A percentile compares a stretch with the other conserved stretches of the same genome.
Evolutionary conservation across 106 monocot genomes (phyloP).

Genomic region (Narthecium ossifragum): DNA sequence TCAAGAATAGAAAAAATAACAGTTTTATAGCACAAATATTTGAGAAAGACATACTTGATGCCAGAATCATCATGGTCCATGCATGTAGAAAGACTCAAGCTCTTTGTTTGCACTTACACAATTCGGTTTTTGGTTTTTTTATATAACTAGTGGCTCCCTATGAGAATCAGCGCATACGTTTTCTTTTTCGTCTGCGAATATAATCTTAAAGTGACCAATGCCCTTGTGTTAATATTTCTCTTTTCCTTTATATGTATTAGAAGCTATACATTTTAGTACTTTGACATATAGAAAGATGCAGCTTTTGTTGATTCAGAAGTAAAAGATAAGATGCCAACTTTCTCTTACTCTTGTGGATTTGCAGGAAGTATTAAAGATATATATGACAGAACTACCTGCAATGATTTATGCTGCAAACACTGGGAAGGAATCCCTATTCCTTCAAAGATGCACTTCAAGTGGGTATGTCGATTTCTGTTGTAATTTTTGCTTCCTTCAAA

Average conservation of each 20-base stretch:
- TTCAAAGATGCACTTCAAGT: conserved; percentile 43
- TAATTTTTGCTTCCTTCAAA: neutral
- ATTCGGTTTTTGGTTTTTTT: neutral
- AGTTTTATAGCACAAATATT: no score
- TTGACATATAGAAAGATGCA: neutral
- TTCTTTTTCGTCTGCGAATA: no score
- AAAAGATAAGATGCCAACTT: neutral
- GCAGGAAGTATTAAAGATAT: conserved; percentile 45
- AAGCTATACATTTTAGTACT: neutral
- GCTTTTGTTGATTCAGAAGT: no score
- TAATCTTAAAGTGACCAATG: no score
- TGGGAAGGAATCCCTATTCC: conserved; percentile 47
- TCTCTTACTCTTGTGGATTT: neutral
- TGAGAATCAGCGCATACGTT: neutral
- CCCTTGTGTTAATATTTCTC: neutral
- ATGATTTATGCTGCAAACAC: conserved; percentile 76
- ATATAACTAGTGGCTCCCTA: neutral
- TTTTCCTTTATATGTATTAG: no score
- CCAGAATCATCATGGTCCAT: no score
- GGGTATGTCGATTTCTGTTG: conserved; percentile 24
- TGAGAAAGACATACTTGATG: no score
- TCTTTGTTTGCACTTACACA: neutral
- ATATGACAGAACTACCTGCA: conserved; percentile 48
- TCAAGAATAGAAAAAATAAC: no score
- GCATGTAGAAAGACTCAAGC: no score